These are phyloP conservation scores for Microdochium nivale DNA, from an alignment of 2,329 filamentous ascomycete species.

Conservation along the genomic window DNA sequence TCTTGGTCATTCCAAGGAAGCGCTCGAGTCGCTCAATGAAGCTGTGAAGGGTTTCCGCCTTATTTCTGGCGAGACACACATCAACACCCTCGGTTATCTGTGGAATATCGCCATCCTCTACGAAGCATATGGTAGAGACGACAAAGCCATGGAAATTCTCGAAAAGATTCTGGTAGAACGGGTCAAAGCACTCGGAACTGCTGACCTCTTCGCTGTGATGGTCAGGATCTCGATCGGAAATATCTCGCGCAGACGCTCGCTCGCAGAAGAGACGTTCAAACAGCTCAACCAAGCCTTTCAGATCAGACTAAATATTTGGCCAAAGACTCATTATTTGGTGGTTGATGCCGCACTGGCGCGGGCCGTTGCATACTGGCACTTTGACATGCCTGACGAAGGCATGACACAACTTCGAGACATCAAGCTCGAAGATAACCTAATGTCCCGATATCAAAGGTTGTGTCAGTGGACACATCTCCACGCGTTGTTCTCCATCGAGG, in stretches of 20 bases:
- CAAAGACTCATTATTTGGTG: neutral
- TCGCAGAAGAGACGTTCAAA: neutral
- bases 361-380: neutral
- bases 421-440: neutral
- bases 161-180: neutral
- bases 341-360: neutral
- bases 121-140: neutral
- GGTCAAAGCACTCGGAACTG: neutral
- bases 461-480: neutral
- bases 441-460: neutral
- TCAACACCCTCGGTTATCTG: neutral
- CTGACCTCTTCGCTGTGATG: neutral
- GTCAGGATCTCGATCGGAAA: neutral
- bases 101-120: neutral
- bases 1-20: neutral
- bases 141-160: neutral
- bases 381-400: neutral
- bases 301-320: neutral
- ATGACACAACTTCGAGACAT: neutral
- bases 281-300: neutral
- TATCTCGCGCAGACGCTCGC: neutral
- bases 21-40: neutral
- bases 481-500: neutral
- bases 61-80: neutral
- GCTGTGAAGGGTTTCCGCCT: neutral